Percentiles rank a stretch among this genome's conserved stretches.
Evolutionary conservation across 331 rosid genomes (phyloP).

Genomic region (Pyracantha coccinea): DNA sequence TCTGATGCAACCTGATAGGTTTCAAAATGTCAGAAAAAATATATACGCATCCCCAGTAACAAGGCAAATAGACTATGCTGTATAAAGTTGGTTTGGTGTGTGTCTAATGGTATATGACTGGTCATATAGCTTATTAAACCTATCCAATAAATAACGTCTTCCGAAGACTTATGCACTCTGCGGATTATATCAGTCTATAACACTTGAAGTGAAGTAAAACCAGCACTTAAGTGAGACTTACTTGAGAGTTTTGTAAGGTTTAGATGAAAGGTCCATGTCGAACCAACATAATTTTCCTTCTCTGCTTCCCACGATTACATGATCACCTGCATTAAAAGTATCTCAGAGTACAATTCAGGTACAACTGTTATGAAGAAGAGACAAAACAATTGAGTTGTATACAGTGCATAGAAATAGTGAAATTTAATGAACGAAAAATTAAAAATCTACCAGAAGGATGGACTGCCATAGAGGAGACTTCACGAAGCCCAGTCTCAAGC

Average conservation of each 20-base stretch:
- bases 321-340: conserved; percentile 62
- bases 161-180: not conserved
- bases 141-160: not conserved
- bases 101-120: not conserved
- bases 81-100: not conserved
- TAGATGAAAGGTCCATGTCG: conserved; percentile 93
- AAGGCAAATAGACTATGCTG: not conserved
- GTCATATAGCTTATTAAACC: not conserved
- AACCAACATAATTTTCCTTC: conserved; percentile 98
- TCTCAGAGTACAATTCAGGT: conserved; percentile 1
- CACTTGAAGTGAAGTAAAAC: not conserved
- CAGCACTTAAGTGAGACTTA: conserved; percentile 14
- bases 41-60: not conserved
- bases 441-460: conserved; percentile 77
- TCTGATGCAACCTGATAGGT: conserved; percentile 76
- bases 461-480: conserved; percentile 79
- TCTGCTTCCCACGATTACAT: conserved; percentile 91
- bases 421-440: not conserved
- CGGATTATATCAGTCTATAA: not conserved
- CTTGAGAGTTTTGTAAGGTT: conserved; percentile 68
- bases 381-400: not conserved
- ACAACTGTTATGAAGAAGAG: not conserved
- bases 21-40: conserved; percentile 12
- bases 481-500: conserved; percentile 87
- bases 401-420: not conserved